Percentiles rank a stretch among this genome's conserved stretches.
phyloP scores from a whole-genome alignment of 768 basidiomycete genomes.

The Rubroboletus satanas region DNA sequence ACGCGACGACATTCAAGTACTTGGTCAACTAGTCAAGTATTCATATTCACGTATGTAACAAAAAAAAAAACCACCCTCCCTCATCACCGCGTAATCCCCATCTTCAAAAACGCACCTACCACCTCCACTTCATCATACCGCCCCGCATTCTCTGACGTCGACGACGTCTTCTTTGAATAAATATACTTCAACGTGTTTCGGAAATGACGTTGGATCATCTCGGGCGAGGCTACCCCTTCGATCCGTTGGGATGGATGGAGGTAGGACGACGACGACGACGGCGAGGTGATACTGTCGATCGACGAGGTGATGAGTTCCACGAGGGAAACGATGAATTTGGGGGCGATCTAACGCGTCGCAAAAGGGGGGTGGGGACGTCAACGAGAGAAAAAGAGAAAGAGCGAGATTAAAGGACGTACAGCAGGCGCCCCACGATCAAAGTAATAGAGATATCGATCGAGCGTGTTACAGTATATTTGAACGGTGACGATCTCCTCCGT shows the following conservation, averaged over 20 bases:
- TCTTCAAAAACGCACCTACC: slow-evolving; percentile 83
- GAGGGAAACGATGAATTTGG: slow-evolving; percentile 94
- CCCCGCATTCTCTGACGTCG: slow-evolving; percentile 18
- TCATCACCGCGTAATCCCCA: slow-evolving; percentile 65
- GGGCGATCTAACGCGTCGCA: slow-evolving; percentile 52
- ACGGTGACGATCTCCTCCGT: slow-evolving; percentile 97
- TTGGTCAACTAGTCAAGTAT: no score
- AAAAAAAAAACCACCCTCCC: no score
- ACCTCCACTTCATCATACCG: slow-evolving; percentile 88
- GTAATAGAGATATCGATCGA: slow-evolving; percentile 95
- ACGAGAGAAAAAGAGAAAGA: no score
- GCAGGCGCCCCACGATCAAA: slow-evolving; percentile 91
- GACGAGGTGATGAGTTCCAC: slow-evolving; percentile 94
- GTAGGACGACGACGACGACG: slow-evolving; percentile 43
- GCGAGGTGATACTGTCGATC: slow-evolving; percentile 86
- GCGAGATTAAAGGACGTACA: slow-evolving; percentile 42
- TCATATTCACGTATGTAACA: no score
- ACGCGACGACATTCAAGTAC: no score
- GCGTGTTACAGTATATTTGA: slow-evolving; percentile 92
- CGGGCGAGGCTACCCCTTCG: slow-evolving; percentile 88
- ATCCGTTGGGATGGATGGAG: slow-evolving; percentile 87
- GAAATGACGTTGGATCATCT: slow-evolving; percentile 94
- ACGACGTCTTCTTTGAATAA: slow-evolving; percentile 60
- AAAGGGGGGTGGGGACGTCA: no score
- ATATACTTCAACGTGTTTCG: slow-evolving; percentile 85